A percentile compares a stretch with the other conserved stretches of the same genome.
These are phyloP conservation scores for Dactylellina leptospora DNA, from an alignment of 2,329 filamentous ascomycete genomes.

Conservation along the genomic window DNA sequence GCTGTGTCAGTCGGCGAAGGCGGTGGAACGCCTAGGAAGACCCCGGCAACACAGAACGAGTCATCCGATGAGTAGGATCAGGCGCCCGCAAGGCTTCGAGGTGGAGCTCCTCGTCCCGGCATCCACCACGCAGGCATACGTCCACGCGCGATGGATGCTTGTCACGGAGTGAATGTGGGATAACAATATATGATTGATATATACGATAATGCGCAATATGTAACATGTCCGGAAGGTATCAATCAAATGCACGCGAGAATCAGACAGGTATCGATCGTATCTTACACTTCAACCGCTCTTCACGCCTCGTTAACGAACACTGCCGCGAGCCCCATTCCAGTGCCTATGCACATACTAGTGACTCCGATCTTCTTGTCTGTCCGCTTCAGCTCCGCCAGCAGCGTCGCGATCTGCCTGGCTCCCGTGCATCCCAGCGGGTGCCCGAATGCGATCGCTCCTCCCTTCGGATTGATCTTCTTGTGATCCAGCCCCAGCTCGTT, in stretches of 20 bases:
- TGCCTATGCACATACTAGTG: conserved; percentile 95
- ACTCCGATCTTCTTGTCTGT: conserved; percentile 86
- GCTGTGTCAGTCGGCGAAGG: conserved; percentile 18
- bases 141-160: too few relatives aligned
- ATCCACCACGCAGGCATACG: too few relatives aligned
- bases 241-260: too few relatives aligned
- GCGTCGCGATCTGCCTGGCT: conserved; percentile 88
- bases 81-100: neutral
- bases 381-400: conserved; percentile 87
- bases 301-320: conserved; percentile 91
- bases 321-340: conserved; percentile 97
- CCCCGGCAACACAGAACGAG: neutral
- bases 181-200: too few relatives aligned
- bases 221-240: too few relatives aligned
- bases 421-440: conserved; percentile 96
- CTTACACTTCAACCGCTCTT: neutral
- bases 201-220: too few relatives aligned
- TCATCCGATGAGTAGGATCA: too few relatives aligned
- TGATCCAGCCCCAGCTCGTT: conserved; percentile 83
- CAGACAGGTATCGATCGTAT: neutral
- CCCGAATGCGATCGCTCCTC: conserved; percentile 93
- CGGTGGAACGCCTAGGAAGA: conserved; percentile 33
- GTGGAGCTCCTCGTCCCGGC: neutral
- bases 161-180: too few relatives aligned
- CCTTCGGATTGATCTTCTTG: conserved; percentile 96